Evolutionary conservation across 176 grass and related monocot genomes (phyloP).

Genomic region (maize (Zea mays)): Zm-B73-REFERENCE-NAM-5.0 NC_050104.1:141923501-141924000

Average conservation of each 20-base stretch:
- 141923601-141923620: constrained; percentile 82
- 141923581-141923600: constrained; percentile 65
- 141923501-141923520: not conserved
- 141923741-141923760: constrained; percentile 39
- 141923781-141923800: constrained; percentile 49
- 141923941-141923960: constrained; percentile 43
- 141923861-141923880: constrained; percentile 75
- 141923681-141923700: constrained; percentile 70
- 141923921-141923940: constrained; percentile 77
- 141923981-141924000: constrained; percentile 67
- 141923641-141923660: constrained; percentile 38
- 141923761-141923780: constrained; percentile 43
- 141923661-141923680: constrained; percentile 48
- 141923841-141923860: constrained; percentile 73
- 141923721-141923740: constrained; percentile 64
- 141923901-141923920: constrained; percentile 70
- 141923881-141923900: constrained; percentile 71
- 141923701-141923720: constrained; percentile 63
- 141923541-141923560: constrained; percentile 39
- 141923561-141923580: constrained; percentile 72
- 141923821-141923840: constrained; percentile 91
- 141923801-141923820: constrained; percentile 92
- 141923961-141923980: constrained; percentile 44
- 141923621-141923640: constrained; percentile 83
- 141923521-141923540: not conserved